These are phyloP conservation scores for Tuber umbilicatum DNA, from an alignment of 495 filamentous ascomycete genomes.

Conservation along the genomic window DNA sequence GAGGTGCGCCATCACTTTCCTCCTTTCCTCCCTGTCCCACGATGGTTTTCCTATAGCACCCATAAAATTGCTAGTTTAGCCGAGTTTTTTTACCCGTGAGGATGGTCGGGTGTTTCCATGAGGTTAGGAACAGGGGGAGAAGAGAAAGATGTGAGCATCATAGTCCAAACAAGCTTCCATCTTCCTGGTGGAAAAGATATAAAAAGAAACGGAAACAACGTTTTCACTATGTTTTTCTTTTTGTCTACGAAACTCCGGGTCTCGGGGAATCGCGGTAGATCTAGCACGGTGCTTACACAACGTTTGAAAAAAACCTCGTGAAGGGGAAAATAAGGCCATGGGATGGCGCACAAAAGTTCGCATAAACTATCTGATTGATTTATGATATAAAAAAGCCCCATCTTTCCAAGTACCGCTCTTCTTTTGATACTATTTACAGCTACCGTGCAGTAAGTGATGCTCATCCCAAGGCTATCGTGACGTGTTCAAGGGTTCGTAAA, in stretches of 20 bases:
- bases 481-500: not conserved
- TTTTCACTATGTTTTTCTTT: not conserved
- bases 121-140: not conserved
- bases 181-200: not conserved
- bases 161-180: not conserved
- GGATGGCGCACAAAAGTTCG: not conserved
- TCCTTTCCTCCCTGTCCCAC: not conserved
- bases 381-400: not conserved
- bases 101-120: not conserved
- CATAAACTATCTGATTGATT: not conserved
- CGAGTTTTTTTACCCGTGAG: not conserved
- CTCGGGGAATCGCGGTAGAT: not conserved
- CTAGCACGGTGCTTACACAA: not conserved
- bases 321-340: not conserved
- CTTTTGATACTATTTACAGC: not conserved
- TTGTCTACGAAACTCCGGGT: not conserved
- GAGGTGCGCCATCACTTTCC: not conserved
- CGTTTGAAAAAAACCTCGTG: not conserved
- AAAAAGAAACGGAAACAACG: not conserved
- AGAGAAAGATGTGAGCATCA: not conserved
- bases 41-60: not conserved
- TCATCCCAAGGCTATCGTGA: not conserved
- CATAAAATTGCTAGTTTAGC: conserved; percentile 4
- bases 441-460: not conserved
- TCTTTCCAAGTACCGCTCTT: not conserved